phyloP scores from a whole-genome alignment of 257 asterid genomes.

The Linaria vulgaris region DNA sequence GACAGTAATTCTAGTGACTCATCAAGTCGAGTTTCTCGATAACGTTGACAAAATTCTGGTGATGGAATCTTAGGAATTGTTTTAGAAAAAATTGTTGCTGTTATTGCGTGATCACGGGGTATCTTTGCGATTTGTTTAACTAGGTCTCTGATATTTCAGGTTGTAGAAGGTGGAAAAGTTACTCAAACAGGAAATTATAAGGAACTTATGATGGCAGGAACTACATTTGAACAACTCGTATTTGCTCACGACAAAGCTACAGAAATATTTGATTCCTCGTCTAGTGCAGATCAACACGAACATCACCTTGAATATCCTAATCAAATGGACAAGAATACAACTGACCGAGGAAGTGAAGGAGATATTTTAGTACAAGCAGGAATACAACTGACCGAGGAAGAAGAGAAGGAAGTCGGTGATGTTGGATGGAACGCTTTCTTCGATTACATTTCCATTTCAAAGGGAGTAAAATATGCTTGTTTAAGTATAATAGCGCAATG shows the following conservation, averaged over 20 bases:
- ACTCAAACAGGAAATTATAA: constrained; percentile 61
- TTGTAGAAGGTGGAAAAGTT: constrained; percentile 54
- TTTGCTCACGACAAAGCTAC: constrained; percentile 51
- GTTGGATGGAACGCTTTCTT: constrained; percentile 50
- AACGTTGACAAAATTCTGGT: constrained; percentile 69
- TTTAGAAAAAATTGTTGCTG: neutral
- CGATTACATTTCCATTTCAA: constrained; percentile 50
- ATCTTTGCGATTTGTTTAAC: neutral
- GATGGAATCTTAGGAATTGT: constrained; percentile 9
- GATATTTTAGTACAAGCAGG: constrained; percentile 34
- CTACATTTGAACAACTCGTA: constrained; percentile 64
- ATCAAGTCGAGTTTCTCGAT: constrained; percentile 76
- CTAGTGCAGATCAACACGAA: constrained; percentile 24
- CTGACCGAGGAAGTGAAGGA: constrained; percentile 34
- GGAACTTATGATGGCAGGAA: constrained; percentile 53
- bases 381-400: constrained; percentile 67
- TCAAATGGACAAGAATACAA: constrained; percentile 25
- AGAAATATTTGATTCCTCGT: constrained; percentile 36
- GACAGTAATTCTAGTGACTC: constrained; percentile 77
- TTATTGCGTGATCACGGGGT: neutral
- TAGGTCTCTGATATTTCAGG: constrained; percentile 34
- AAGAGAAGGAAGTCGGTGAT: constrained; percentile 58
- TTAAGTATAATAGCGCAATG: constrained; percentile 30
- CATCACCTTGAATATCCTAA: neutral
- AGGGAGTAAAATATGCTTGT: constrained; percentile 35